A percentile compares a stretch with the other conserved stretches of the same genome.
Conservation (phyloP, 2,329 filamentous ascomycete species). For the Hypoxylon sp. region DNA sequence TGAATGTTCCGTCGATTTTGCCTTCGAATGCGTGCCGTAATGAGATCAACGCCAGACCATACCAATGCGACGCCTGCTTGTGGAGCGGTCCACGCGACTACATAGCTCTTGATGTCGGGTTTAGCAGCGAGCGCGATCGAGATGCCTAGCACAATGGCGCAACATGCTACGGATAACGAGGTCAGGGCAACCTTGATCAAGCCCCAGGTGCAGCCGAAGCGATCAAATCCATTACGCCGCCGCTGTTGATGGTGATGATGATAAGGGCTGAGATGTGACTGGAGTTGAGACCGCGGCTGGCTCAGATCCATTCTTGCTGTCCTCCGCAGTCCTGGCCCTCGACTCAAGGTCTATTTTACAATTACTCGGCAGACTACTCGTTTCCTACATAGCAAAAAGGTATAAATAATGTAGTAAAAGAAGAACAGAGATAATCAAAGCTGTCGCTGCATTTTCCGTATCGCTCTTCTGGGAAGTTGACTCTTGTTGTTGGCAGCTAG, state of each 20-base stretch:
- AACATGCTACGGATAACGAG: slow-evolving; percentile 39
- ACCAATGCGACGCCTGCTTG: slow-evolving; percentile 43
- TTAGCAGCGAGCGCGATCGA: slow-evolving; percentile 39
- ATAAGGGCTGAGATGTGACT: slow-evolving; percentile 22
- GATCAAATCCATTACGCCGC: not conserved
- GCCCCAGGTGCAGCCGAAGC: slow-evolving; percentile 34
- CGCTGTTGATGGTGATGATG: too few species aligned
- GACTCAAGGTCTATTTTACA: not conserved
- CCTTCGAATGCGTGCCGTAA: slow-evolving; percentile 33
- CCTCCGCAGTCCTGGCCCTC: not conserved
- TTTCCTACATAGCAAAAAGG: slow-evolving; percentile 1
- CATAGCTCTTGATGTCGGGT: slow-evolving; percentile 31
- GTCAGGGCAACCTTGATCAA: slow-evolving; percentile 37
- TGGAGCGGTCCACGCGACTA: slow-evolving; percentile 44
- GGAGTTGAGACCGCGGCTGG: slow-evolving; percentile 30
- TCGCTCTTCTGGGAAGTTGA: not conserved
- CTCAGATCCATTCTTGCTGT: slow-evolving; percentile 33
- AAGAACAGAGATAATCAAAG: not conserved
- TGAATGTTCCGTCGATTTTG: slow-evolving; percentile 45
- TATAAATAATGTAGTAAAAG: not conserved
- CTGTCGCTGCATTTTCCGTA: slow-evolving; percentile 3
- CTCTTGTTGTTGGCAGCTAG: not conserved
- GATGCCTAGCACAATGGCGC: slow-evolving; percentile 40
- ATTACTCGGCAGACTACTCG: not conserved
- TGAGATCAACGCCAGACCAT: slow-evolving; percentile 44